These are phyloP conservation scores for Suillus plorans DNA, from an alignment of 768 basidiomycete genomes.

Conservation along the genomic window DNA sequence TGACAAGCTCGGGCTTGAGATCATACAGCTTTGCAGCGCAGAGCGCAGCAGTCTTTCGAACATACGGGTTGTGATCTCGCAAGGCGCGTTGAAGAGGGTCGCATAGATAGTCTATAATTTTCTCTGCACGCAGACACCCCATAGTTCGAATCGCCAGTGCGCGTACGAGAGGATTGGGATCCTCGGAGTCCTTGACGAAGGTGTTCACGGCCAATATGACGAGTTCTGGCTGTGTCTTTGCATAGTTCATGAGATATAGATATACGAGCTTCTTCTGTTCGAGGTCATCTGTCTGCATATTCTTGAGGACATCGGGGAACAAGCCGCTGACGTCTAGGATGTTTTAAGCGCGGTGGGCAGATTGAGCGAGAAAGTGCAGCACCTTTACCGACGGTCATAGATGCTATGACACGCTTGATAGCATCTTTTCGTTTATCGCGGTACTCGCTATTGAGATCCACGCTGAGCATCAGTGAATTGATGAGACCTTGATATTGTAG, in stretches of 20 bases:
- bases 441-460: slow-evolving; percentile 97
- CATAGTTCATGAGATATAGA: slow-evolving; percentile 98
- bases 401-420: slow-evolving; percentile 95
- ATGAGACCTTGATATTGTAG: no score
- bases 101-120: slow-evolving; percentile 99
- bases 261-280: slow-evolving; percentile 99
- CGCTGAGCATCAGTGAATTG: no score
- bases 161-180: slow-evolving; percentile 94
- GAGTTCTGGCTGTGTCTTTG: slow-evolving; percentile 97
- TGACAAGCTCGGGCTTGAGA: slow-evolving; percentile 90
- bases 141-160: slow-evolving; percentile 97
- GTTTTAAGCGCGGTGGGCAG: slow-evolving; percentile 10
- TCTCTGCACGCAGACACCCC: slow-evolving; percentile 95
- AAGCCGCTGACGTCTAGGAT: slow-evolving; percentile 81
- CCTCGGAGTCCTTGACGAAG: slow-evolving; percentile 96
- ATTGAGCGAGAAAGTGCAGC: slow-evolving; percentile 19
- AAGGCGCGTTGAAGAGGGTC: slow-evolving; percentile 91
- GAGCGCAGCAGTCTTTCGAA: slow-evolving; percentile 95
- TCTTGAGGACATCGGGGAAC: slow-evolving; percentile 98
- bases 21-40: slow-evolving; percentile 98
- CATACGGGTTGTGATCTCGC: slow-evolving; percentile 96
- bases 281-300: slow-evolving; percentile 99
- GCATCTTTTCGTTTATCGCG: slow-evolving; percentile 96
- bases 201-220: slow-evolving; percentile 99
- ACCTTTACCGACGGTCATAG: slow-evolving; percentile 99